Evolutionary conservation across 495 filamentous ascomycete genomes (phyloP).

Genomic region (Penicillium canescens): DNA sequence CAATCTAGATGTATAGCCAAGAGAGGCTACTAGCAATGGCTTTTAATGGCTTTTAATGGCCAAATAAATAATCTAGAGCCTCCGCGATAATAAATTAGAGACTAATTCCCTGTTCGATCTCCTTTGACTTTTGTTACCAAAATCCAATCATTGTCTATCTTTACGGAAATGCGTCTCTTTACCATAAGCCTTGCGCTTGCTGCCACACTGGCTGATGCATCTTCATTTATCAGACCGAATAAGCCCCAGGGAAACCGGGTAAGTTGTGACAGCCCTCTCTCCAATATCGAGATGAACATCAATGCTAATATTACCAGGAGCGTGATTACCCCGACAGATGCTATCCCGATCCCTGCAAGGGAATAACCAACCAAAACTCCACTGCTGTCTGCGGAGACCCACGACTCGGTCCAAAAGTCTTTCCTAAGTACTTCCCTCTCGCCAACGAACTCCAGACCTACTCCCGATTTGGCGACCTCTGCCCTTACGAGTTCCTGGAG

Average conservation of each 20-base stretch:
- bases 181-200: background rate
- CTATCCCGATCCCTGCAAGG: conserved; percentile 34
- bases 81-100: background rate
- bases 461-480: conserved; percentile 49
- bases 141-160: too few relatives aligned
- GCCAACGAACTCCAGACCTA: conserved; percentile 37
- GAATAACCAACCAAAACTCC: conserved; percentile 35
- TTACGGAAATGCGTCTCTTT: conserved; percentile 2
- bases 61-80: background rate
- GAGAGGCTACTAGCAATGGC: too few relatives aligned
- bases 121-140: too few relatives aligned
- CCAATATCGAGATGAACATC: background rate
- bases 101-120: too few relatives aligned
- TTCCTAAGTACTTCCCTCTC: conserved; percentile 42
- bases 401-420: conserved; percentile 48
- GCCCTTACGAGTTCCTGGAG: conserved; percentile 48
- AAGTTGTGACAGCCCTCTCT: background rate
- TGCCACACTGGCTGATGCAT: background rate
- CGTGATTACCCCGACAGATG: conserved; percentile 13
- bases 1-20: background rate
- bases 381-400: conserved; percentile 52
- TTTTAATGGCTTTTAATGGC: too few relatives aligned
- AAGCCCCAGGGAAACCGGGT: background rate
- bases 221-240: background rate
- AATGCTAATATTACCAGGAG: conserved; percentile 1